Evolutionary conservation across 2,329 filamentous ascomycete genomes (phyloP), one percentile per base, ranked within the genome.

Genomic region (Pseudogymnoascus sp.): DNA sequence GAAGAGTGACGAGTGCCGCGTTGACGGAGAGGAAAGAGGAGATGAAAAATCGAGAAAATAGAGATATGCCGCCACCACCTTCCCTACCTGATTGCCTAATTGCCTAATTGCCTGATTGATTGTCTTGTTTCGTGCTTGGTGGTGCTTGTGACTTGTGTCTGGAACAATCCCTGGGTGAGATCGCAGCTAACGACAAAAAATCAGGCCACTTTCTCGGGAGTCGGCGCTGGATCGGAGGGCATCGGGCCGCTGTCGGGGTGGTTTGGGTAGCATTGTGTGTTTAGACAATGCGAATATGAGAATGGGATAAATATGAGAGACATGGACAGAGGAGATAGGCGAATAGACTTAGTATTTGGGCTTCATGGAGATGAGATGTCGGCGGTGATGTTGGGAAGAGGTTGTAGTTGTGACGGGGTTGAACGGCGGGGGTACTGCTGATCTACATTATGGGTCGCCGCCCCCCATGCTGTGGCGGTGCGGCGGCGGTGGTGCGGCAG

Each of bases 121-220:
- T 31, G 9, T 31, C 26, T 31, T 53, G 31, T 11, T 9, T 33
- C 7, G 9, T 33, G 26, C 26, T 28, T 28, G 47, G 47, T 31
- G 7, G n/a, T 57, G 47, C 47, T 57, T 53, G 47, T n/a, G n/a
- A n/a, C n/a, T n/a, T 40, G 9, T 15, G 8, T 57, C 26, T 19
- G 9, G 47, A 17, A 31, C 47, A 57, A 28, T 7, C n/a, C 26
- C 15, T 21, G 28, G 26, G 47, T 19, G n/a, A 28, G 13, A 50
- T 28, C 15, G 44, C 26, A 57, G 47, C 26, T 57, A 57, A 57
- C 26, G 47, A 57, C 26, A 13, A 57, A 57, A 13, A 57, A 57
- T 57, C 47, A 57, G 47, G 47, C 47, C 47, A 57, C 47, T 57
- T 57, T 57, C 47, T 57, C 47, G 47, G 47, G 47, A 57, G 47